Base-by-base conservation (phyloP, 2,329 filamentous ascomycete genomes). In the Stagonosporopsis vannaccii region DNA sequence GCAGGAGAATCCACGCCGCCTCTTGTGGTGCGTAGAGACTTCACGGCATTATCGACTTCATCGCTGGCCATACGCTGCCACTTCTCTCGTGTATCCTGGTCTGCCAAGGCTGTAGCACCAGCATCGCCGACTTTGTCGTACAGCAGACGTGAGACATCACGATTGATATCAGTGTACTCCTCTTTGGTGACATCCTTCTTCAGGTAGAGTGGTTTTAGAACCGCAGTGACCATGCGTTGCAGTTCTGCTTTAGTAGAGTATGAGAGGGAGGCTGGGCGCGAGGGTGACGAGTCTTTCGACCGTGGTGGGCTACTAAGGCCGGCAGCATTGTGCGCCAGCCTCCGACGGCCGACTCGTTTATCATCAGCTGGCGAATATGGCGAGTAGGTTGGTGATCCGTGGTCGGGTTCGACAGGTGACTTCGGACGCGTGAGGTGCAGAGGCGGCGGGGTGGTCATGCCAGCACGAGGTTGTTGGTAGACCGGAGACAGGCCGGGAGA, bases 131-230 rank as follows among this genome's bases (percentile, higher is more conserved):
- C 82, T 42, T 80, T 79, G 28, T 87, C 92, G 77, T 99, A 99
- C 56, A 99, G 81, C 78, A 89, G 90, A 55, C 92, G 89, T 37
- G 92, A 97, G 30, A 98, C 88, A 58, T 90, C 89, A 60, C 92
- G 88, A 73, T 98, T 98, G 77, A 98, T 97, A 53, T 87, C 87
- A 2, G 91, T 94, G 75, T 96, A 99, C 75, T 97, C 90, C 57
- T 97, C 91, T 65, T 92, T 91, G 17, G 88, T 92, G 59, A 98
- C 84, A 60, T 89, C 85, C 66, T 90, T 88, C 37, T 89, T 89
- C 60, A 88, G 85, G 81, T 94, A 98, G 63, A 92, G 85, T 28
- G 93, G 92, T 65, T 91, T 90, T 39, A 99, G 81, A 6, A 90
- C 91, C 37, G 84, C 81, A 62, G 91, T 90, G 65, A 98, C 95